phyloP scores from a whole-genome alignment of 2,329 filamentous ascomycete genomes.

The Leptographium galeiforme region DNA sequence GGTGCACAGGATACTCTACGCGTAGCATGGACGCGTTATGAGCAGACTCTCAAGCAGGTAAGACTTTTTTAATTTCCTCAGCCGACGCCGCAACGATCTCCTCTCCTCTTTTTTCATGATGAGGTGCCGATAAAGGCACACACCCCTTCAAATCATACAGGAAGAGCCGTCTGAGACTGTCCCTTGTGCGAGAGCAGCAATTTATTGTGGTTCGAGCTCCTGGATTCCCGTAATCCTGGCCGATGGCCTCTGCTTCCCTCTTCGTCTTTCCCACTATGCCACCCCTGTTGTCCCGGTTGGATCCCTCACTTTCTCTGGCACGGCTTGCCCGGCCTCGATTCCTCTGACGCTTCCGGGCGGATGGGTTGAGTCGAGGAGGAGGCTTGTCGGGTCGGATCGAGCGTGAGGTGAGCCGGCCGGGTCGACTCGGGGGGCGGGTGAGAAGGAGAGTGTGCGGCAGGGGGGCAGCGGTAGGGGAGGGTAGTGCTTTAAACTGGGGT shows the following conservation, averaged over 20 bases:
- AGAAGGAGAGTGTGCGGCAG: background rate
- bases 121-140: conserved; percentile 18
- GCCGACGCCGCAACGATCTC: background rate
- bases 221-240: background rate
- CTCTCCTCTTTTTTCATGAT: conserved; percentile 17
- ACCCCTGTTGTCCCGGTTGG: conserved; percentile 6
- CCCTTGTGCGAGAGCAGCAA: conserved; percentile 5
- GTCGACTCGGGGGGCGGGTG: conserved; percentile 2
- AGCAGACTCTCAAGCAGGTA: background rate
- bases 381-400: background rate
- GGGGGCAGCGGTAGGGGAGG: conserved; percentile 16
- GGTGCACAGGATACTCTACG: background rate
- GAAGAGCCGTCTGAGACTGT: conserved; percentile 30
- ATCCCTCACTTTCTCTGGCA: conserved; percentile 2
- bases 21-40: background rate
- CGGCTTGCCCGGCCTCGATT: background rate
- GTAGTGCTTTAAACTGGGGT: conserved; percentile 27
- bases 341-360: conserved; percentile 3
- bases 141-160: conserved; percentile 19
- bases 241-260: background rate
- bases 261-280: conserved; percentile 5
- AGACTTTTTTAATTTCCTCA: too few relatives aligned
- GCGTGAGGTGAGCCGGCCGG: conserved; percentile 14
- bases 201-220: background rate
- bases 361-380: conserved; percentile 16